Evolutionary conservation across 2,329 filamentous ascomycete genomes (phyloP).

Genomic region (Thermoascus crustaceus): DNA sequence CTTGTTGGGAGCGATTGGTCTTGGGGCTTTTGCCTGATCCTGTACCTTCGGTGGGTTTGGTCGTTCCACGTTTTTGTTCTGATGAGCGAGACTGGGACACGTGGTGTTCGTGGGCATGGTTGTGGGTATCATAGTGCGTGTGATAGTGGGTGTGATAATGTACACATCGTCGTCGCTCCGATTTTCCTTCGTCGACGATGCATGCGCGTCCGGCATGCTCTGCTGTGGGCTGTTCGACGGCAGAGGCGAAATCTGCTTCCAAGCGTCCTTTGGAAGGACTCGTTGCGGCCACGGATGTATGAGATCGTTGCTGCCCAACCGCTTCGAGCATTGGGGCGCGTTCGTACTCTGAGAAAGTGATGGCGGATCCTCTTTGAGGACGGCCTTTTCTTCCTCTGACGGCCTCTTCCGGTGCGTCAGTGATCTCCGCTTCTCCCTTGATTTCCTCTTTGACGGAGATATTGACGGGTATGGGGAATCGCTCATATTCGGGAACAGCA

Average conservation of each 20-base stretch:
- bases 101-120: slow-evolving; percentile 12
- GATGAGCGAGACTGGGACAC: slow-evolving; percentile 1
- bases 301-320: slow-evolving; percentile 14
- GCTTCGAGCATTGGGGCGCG: slow-evolving; percentile 27
- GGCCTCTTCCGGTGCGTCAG: slow-evolving; percentile 6
- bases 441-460: slow-evolving; percentile 16
- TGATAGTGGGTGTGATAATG: slow-evolving; percentile 36
- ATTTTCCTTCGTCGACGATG: slow-evolving; percentile 17
- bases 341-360: slow-evolving; percentile 28
- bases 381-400: slow-evolving; percentile 13
- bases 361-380: slow-evolving; percentile 20
- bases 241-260: neutral
- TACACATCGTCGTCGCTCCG: slow-evolving; percentile 24
- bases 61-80: neutral
- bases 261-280: neutral
- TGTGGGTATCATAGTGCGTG: slow-evolving; percentile 29
- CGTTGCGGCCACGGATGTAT: neutral
- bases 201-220: slow-evolving; percentile 6
- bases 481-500: slow-evolving; percentile 23
- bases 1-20: slow-evolving; percentile 17
- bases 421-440: slow-evolving; percentile 3
- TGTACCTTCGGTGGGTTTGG: neutral
- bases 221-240: neutral
- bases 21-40: neutral
- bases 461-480: slow-evolving; percentile 15